Percentiles rank a stretch among this genome's conserved stretches.
These are phyloP conservation scores for Tagetes patula DNA, from an alignment of 129 eudicot species.

Conservation along the genomic window DNA sequence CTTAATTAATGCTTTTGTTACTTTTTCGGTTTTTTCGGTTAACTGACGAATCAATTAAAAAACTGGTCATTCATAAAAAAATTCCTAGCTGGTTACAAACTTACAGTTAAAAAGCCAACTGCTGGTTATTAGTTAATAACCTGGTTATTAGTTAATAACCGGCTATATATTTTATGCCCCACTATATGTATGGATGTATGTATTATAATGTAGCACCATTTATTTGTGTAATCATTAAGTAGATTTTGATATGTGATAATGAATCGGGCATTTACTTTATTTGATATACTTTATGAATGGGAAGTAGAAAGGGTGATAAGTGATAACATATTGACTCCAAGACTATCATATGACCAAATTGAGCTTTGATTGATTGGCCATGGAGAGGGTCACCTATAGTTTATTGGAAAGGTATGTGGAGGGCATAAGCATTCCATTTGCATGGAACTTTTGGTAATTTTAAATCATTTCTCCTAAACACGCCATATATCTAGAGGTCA, in stretches of 20 bases:
- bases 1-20: too few species aligned
- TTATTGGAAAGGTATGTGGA: conserved; percentile 37
- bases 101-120: too few species aligned
- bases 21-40: too few species aligned
- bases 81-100: too few species aligned
- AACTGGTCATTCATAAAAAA: too few species aligned
- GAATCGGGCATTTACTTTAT: not conserved
- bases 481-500: not conserved
- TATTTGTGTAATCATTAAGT: not conserved
- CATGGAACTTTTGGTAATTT: conserved; percentile 15
- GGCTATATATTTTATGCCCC: too few species aligned
- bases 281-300: conserved; percentile 25
- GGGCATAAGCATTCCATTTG: conserved; percentile 32
- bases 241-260: not conserved
- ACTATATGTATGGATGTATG: not conserved
- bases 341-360: conserved; percentile 25
- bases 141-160: too few species aligned
- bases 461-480: not conserved
- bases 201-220: conserved; percentile 3
- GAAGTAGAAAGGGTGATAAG: conserved; percentile 1
- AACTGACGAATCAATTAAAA: too few species aligned
- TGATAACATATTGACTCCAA: conserved; percentile 18
- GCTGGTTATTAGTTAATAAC: too few species aligned
- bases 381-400: conserved; percentile 23
- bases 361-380: conserved; percentile 17